A percentile compares a stretch with the other conserved stretches of the same genome.
These are phyloP conservation scores for Pelargonium citronellum DNA, from an alignment of 441 rosid species.

Conservation along the genomic window DNA sequence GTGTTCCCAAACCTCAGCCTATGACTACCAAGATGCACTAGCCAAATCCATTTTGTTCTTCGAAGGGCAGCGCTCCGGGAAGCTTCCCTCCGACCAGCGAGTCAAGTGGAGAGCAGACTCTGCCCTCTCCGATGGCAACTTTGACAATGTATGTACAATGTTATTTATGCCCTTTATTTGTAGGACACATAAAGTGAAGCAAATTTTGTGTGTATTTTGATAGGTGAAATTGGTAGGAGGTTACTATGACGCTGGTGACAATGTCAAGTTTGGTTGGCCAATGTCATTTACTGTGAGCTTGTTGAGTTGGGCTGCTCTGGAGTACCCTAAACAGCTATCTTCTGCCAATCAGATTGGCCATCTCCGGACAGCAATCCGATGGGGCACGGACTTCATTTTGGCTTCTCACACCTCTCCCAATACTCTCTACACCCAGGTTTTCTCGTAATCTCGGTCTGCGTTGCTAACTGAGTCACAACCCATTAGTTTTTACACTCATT, in stretches of 20 bases:
- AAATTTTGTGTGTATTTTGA: no score
- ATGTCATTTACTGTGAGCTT: constrained; percentile 51
- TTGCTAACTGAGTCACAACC: no score
- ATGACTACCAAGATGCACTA: constrained; percentile 52
- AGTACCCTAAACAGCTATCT: constrained; percentile 37
- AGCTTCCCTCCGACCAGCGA: constrained; percentile 48
- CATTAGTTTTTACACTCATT: no score
- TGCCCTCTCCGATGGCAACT: constrained; percentile 63
- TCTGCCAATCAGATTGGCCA: constrained; percentile 33
- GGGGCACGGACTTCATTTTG: constrained; percentile 51
- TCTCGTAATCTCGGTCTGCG: no score
- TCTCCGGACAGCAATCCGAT: constrained; percentile 37
- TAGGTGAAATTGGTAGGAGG: constrained; percentile 40
- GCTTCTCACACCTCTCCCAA: constrained; percentile 48
- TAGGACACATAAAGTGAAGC: no score
- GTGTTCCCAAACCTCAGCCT: not conserved
- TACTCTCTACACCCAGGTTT: constrained; percentile 52
- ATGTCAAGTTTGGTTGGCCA: constrained; percentile 63
- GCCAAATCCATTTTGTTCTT: constrained; percentile 64
- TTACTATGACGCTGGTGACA: constrained; percentile 68
- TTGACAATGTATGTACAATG: constrained; percentile 39
- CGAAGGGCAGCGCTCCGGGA: constrained; percentile 82
- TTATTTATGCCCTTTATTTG: no score
- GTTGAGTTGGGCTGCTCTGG: constrained; percentile 57
- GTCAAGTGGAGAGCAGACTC: constrained; percentile 68